These are phyloP conservation scores for Helotiales sp. DNA, from an alignment of 2,329 filamentous ascomycete genomes.

Conservation along the genomic window DNA sequence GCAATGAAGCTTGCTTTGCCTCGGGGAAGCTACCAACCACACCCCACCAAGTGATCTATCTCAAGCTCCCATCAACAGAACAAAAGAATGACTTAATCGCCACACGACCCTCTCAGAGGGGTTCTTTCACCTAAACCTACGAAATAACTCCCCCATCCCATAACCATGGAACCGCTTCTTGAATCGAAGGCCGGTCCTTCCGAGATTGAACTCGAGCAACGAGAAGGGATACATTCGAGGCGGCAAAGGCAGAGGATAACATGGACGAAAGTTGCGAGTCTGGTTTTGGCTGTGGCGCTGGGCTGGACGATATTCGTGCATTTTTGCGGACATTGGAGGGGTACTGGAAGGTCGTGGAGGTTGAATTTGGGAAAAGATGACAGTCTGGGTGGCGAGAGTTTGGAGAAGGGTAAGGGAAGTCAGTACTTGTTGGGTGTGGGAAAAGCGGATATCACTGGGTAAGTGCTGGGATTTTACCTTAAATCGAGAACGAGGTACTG, in stretches of 20 bases:
- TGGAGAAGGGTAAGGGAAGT: slow-evolving; percentile 27
- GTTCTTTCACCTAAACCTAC: neutral
- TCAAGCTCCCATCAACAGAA: slow-evolving; percentile 17
- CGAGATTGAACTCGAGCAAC: slow-evolving; percentile 5
- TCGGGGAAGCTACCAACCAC: slow-evolving; percentile 12
- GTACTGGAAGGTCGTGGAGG: slow-evolving; percentile 13
- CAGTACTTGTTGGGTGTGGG: slow-evolving; percentile 70
- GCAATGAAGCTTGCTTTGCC: slow-evolving; percentile 6
- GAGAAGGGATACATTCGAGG: neutral
- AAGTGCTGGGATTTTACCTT: slow-evolving; percentile 29
- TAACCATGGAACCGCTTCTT: slow-evolving; percentile 22
- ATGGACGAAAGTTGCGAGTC: slow-evolving; percentile 6
- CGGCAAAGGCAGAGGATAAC: slow-evolving; percentile 9
- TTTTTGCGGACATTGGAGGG: slow-evolving; percentile 10
- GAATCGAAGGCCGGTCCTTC: slow-evolving; percentile 36
- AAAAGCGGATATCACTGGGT: slow-evolving; percentile 76
- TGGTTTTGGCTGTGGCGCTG: slow-evolving; percentile 21
- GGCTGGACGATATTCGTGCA: slow-evolving; percentile 14
- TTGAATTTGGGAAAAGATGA: slow-evolving; percentile 1
- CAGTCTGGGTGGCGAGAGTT: slow-evolving; percentile 4
- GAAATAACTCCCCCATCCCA: neutral
- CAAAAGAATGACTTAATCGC: slow-evolving; percentile 20
- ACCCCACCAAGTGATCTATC: slow-evolving; percentile 14
- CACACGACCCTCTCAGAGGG: slow-evolving; percentile 26
- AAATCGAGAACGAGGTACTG: slow-evolving; percentile 11